Evolutionary conservation across 495 filamentous ascomycete species (phyloP), one percentile per base, ranked within the genome.

Genomic region (Aspergillus incahuasiensis): DNA sequence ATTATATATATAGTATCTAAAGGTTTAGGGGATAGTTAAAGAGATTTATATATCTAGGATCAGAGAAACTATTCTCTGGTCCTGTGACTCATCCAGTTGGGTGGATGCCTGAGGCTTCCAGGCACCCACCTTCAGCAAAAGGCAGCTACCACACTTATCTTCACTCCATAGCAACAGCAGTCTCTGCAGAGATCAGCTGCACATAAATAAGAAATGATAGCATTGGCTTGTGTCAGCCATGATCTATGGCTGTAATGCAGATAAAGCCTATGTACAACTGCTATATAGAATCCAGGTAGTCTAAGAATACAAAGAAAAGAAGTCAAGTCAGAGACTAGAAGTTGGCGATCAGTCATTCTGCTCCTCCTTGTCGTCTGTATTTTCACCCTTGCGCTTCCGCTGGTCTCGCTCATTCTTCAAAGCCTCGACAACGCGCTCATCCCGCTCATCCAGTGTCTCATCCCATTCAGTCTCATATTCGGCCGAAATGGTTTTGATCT

Each of bases 391-490:
- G 39, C 70, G 61, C 6, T 79, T 72, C 55, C 81, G 79, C 54
- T 82, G 50, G 70, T 59, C 72, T 61, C 79, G 62, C 39, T 89
- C 82, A 52, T 87, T 77, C 60, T 81, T 85, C 61, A 95, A 68
- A 7, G 85, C 83, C 53, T 88, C 78, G 48, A 79, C 86, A 2
- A 95, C 89, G 28, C 76, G 79, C 62, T 90, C 82, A 39, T 85
- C 83, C n/a, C 83, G 82, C 42, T 91, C 85, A 68, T 96, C 90
- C 48, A 74, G 74, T 45, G 72, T 79, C 73, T 97, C 92, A 70
- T 97, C 82, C 92, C 91, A 97, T 19, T 91, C 89, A n/a, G 90
- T 89, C 63, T 94, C 91, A 70, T 96, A 96, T 66, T 96, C 89
- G 21, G 84, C 82, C 0, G 92, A 90, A 38, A 96, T 84, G 5